Base-by-base conservation (phyloP, 352 stramenopile genomes). In the Globisporangium abappressorium region DNA sequence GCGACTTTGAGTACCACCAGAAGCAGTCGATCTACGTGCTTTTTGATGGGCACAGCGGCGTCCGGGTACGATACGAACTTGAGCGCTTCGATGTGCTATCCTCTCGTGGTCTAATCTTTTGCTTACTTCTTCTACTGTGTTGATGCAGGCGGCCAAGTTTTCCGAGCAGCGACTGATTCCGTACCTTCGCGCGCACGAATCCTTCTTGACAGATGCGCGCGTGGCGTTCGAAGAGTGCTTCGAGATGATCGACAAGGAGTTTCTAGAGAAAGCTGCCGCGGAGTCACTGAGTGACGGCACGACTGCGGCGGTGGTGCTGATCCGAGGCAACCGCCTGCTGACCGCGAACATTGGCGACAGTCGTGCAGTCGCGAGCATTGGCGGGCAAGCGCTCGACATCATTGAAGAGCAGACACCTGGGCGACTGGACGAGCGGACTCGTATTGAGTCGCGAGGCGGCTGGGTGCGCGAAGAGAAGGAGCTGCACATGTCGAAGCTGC, bases 301-400 rank as follows among this genome's bases (percentile, higher is more conserved):
- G 55, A 94, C 87, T 6, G 87, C 79, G 6, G 87, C 85, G 2
- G 84, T 94, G n/a, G 84, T 93, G 33, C 54, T 96, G 24, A 92
- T 94, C 66, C 87, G 86, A 28, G 89, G 89, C 9, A 93, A 92
- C 58, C 81, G 85, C 22, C 71, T 96, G 24, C 76, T 94, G 33
- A 95, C 87, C 15, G 89, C 90, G 15, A 97, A 97, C 66, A 80
- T 91, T 61, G 91, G 91, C n/a, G 91, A 97, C 70, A 88, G 87
- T 65, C 84, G 89, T 26, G 89, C 89, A 2, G 90, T 97, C 53
- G 86, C 94, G 20, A 94, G 85, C 53, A 85, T 95, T 33, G 75
- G 80, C 51, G 90, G 89, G 2, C 64, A 90, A 26, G 89, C 91
- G 36, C 68, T 96, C 43, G 87, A 94, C 66, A 89, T 97, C 58